These are phyloP conservation scores for Ensete ventricosum DNA, from an alignment of 176 grass and related monocot genomes.

Conservation along the genomic window DNA sequence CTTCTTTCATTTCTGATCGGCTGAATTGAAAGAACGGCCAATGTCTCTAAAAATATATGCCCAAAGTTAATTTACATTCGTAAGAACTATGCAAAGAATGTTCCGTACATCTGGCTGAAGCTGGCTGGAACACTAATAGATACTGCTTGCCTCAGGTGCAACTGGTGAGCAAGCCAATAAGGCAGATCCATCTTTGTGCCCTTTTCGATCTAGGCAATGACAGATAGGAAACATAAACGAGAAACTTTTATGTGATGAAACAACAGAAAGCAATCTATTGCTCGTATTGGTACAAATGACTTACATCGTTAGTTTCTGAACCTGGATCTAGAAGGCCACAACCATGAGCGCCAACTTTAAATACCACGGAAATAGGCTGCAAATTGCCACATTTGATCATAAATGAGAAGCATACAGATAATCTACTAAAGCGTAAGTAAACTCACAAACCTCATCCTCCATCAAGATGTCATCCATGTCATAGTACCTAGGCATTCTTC, in stretches of 20 bases:
- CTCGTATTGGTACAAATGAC: not conserved
- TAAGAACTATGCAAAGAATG: slow-evolving; percentile 3
- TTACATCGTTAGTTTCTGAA: slow-evolving; percentile 62
- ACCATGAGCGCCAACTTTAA: slow-evolving; percentile 63
- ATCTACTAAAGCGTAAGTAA: not conserved
- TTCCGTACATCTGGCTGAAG: slow-evolving; percentile 68
- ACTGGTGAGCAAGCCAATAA: slow-evolving; percentile 73
- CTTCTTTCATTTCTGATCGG: no score
- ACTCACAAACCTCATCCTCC: slow-evolving; percentile 58
- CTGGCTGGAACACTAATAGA: slow-evolving; percentile 57
- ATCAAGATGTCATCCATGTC: slow-evolving; percentile 74
- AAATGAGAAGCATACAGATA: not conserved
- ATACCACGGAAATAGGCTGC: slow-evolving; percentile 61
- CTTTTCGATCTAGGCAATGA: slow-evolving; percentile 57
- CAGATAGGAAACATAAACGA: slow-evolving; percentile 4
- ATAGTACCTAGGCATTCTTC: slow-evolving; percentile 56
- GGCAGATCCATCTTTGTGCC: slow-evolving; percentile 82
- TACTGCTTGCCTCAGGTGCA: slow-evolving; percentile 55
- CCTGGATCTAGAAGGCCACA: slow-evolving; percentile 76
- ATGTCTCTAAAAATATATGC: no score
- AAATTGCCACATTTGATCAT: not conserved
- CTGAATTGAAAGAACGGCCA: no score
- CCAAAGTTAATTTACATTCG: not conserved
- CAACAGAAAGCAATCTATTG: not conserved
- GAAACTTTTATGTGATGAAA: not conserved